These are phyloP conservation scores for Tolypocladium ovalisporum DNA, from an alignment of 2,329 filamentous ascomycete species.

Conservation along the genomic window DNA sequence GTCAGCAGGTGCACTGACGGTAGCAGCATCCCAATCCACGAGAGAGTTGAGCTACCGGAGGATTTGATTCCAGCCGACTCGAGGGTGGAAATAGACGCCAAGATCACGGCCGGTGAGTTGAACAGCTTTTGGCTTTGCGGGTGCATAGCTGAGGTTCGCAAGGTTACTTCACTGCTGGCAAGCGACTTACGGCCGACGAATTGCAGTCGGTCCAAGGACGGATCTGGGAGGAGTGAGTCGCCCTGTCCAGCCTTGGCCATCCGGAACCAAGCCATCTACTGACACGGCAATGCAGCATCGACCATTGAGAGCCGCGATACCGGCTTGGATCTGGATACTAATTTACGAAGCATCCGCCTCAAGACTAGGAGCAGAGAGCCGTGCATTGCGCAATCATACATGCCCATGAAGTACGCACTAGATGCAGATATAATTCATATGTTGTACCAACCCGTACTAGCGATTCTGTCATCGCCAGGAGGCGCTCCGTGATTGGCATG, in stretches of 20 bases:
- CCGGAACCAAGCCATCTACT: neutral
- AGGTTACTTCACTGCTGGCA: slow-evolving; percentile 77
- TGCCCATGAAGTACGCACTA: neutral
- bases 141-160: slow-evolving; percentile 1
- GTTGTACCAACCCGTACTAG: neutral
- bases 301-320: slow-evolving; percentile 27
- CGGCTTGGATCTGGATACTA: neutral
- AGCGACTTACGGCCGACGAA: slow-evolving; percentile 80
- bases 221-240: slow-evolving; percentile 70
- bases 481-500: too few species aligned
- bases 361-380: neutral
- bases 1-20: neutral
- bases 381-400: neutral
- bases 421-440: neutral
- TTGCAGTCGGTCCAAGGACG: slow-evolving; percentile 77
- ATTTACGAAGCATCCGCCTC: neutral
- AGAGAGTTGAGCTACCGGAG: slow-evolving; percentile 85
- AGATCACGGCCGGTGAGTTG: slow-evolving; percentile 79
- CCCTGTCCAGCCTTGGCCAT: neutral
- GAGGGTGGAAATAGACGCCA: slow-evolving; percentile 96
- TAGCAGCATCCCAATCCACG: slow-evolving; percentile 69
- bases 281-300: slow-evolving; percentile 25
- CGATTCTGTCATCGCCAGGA: too few species aligned
- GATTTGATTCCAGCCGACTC: slow-evolving; percentile 91
- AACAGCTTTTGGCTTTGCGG: neutral